Evolutionary conservation across 768 basidiomycete genomes (phyloP).

Genomic region (Phaeolepiota aurea): DNA sequence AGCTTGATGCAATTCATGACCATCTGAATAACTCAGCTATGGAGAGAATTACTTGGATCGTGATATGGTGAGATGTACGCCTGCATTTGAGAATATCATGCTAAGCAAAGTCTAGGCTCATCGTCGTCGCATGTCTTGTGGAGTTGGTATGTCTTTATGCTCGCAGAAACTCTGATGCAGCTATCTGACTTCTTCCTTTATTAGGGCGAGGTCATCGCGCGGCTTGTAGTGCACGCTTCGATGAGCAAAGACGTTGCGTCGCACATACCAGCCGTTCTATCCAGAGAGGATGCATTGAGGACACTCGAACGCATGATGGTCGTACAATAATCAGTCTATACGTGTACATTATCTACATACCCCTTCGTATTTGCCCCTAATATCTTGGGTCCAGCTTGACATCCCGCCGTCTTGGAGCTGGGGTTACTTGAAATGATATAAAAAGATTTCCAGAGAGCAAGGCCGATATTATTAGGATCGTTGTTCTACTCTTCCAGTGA

Average conservation of each 20-base stretch:
- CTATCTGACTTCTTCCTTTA: constrained; percentile 2
- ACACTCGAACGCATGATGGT: constrained; percentile 33
- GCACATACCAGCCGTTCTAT: constrained; percentile 11
- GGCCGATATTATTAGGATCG: too few species aligned
- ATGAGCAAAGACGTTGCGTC: constrained; percentile 14
- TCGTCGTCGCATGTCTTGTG: constrained; percentile 83
- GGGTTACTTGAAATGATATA: too few species aligned
- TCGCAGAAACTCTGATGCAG: neutral
- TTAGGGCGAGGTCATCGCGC: constrained; percentile 78
- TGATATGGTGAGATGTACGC: constrained; percentile 32
- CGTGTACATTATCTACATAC: neutral
- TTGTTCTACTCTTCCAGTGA: too few species aligned
- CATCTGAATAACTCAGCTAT: constrained; percentile 86
- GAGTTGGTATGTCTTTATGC: constrained; percentile 54
- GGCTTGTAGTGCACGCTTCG: constrained; percentile 62
- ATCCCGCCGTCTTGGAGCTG: too few species aligned
- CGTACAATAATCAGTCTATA: neutral
- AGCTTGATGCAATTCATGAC: constrained; percentile 91
- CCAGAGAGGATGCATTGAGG: constrained; percentile 30
- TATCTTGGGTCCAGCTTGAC: too few species aligned
- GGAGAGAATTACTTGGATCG: constrained; percentile 73
- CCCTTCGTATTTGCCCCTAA: neutral
- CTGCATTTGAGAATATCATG: neutral
- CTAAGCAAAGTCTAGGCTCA: constrained; percentile 57
- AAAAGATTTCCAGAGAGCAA: too few species aligned